A percentile compares a stretch with the other conserved stretches of the same genome.
These are phyloP conservation scores for Ulmus americana DNA, from an alignment of 331 rosid species.

Conservation along the genomic window DNA sequence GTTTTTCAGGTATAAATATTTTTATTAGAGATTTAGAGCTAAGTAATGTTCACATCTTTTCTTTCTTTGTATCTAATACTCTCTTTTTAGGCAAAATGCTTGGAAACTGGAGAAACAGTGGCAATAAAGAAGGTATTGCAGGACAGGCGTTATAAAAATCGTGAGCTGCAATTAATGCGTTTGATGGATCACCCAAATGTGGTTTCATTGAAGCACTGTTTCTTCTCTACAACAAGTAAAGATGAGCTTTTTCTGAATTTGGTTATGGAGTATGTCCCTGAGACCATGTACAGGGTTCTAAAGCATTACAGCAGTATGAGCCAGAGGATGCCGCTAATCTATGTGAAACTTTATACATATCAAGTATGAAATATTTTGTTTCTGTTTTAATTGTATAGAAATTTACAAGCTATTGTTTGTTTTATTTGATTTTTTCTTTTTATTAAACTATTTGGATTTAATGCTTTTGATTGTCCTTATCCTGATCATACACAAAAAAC, in stretches of 20 bases:
- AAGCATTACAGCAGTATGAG: slow-evolving; percentile 72
- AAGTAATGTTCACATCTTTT: background rate
- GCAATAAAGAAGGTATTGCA: slow-evolving; percentile 97
- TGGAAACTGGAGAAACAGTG: slow-evolving; percentile 81
- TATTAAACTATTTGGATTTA: slow-evolving; percentile 1
- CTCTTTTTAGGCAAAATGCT: slow-evolving; percentile 67
- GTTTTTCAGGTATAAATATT: slow-evolving; percentile 75
- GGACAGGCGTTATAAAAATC: slow-evolving; percentile 84
- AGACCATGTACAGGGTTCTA: slow-evolving; percentile 78
- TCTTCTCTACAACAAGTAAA: slow-evolving; percentile 80
- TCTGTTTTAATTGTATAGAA: slow-evolving; percentile 6
- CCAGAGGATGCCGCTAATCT: slow-evolving; percentile 90
- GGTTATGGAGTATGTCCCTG: slow-evolving; percentile 94
- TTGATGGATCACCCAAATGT: slow-evolving; percentile 95
- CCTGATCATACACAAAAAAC: slow-evolving; percentile 20
- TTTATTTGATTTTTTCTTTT: background rate
- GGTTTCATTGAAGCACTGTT: slow-evolving; percentile 73
- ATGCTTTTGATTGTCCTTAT: slow-evolving; percentile 8
- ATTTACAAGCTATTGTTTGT: background rate
- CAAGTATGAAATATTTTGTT: slow-evolving; percentile 52
- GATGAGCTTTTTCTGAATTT: slow-evolving; percentile 88
- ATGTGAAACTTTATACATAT: slow-evolving; percentile 82
- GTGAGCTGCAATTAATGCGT: slow-evolving; percentile 92
- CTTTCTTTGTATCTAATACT: slow-evolving; percentile 20
- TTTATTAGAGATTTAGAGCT: background rate